Evolutionary conservation across 2,329 filamentous ascomycete species (phyloP), one percentile per base, ranked within the genome.

Genomic region (Periconia sp.): DNA sequence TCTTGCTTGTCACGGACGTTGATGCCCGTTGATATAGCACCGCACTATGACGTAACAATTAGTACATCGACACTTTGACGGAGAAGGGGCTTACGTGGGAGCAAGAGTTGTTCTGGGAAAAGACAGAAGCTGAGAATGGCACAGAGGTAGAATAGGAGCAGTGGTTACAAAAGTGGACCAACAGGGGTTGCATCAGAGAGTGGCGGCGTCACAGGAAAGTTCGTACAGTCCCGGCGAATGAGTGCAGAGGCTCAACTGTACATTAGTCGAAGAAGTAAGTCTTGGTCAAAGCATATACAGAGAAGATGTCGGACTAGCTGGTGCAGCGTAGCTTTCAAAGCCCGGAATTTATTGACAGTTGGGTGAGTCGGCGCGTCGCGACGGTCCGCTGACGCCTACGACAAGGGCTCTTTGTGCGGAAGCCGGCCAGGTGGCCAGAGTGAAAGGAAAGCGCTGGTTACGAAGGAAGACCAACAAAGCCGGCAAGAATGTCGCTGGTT

Each of bases 21-120:
- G 69, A 78, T 69, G 25, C 73, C 73, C 15, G 52, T 57, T 29
- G 69, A 71, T 40, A 66, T 60, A 25, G 62, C 58, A 44, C 72
- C 72, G 61, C 73, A 77, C 74, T 78, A 69, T 66, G 60, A 68
- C 61, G 65, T 66, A 66, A 58, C 44, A 19, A 50, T 71, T 38
- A 70, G 66, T 59, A 53, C 16, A 24, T 46, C 16, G 32, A 47
- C 35, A 46, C 44, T 37, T 34, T 15, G 36, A 26, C 38, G 39
- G 44, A 32, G n/a, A 36, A 43, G 35, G 45, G 49, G 54, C 74
- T 72, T 77, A 77, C 75, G 58, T 76, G 67, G 39, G 61, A 70
- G 65, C 73, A 77, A 46, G 62, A 60, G 32, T 74, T 68, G 41
- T 73, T 70, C 49, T 73, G 60, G 18, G 69, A 73, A 59, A 75